Evolutionary conservation across 495 filamentous ascomycete species (phyloP), one percentile per base, ranked within the genome.

Genomic region (Penicillium chermesinum): DNA sequence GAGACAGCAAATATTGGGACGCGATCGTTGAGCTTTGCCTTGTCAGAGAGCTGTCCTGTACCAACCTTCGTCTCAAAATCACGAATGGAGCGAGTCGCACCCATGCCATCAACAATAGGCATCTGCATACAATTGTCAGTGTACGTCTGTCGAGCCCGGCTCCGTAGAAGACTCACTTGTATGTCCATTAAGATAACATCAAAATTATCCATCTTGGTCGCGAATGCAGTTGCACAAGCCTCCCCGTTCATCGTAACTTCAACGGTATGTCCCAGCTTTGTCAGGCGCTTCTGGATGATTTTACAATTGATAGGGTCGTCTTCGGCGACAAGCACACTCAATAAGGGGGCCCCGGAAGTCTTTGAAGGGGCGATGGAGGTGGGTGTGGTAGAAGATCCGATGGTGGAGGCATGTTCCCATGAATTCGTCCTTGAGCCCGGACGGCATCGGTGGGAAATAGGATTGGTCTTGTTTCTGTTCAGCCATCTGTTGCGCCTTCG

Each of bases 181-280:
- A 96, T 89, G 59, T 97, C 91, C 91, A 97, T 97, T 58, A 97
- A 73, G 14, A 97, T 73, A n/a, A 91, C 82, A 64, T 97, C 90
- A 55, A 84, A 94, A 13, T 45, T 62, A 35, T 56, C 58, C 1
- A 78, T 71, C 37, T 79, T 75, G 16, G 84, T 81, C 19, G 63
- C 69, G 58, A 88, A 91, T 5, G 77, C 70, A 38, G 73, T 73
- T 0, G 87, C 87, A 57, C 91, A 97, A 50, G 91, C 89, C 61
- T 95, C 84, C 1, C 91, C 91, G 56, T 97, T 96, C 14, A 85
- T 69, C 0, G 89, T 90, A 35, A 89, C 67, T 12, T 73, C 64
- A 0, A 94, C 85, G 13, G 75, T 70, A 57, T 96, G 87, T 0
- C 89, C 88, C 2, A 83, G 60, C 62, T 90, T 94, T 44, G 88